Base-by-base conservation (phyloP, 768 basidiomycete genomes). In the Mycena leptocephala region DNA sequence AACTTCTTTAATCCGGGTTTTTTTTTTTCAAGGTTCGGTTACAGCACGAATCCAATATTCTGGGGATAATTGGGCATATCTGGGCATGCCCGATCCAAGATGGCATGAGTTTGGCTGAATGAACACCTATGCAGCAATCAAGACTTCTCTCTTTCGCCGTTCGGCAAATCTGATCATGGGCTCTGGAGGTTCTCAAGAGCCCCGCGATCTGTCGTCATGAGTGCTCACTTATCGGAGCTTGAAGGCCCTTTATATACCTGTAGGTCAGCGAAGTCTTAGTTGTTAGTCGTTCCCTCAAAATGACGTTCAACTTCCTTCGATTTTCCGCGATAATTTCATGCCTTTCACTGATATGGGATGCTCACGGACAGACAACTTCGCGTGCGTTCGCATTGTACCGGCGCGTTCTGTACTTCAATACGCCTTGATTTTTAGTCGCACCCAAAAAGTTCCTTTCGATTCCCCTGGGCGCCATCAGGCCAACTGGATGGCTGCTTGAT, bases 401-500 rank as follows among this genome's bases (percentile, higher is more conserved):
- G 35, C 41, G 1, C 48, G 5, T 22, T 35, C 6, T 30, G 20
- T 16, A 59, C 41, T 32, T n/a, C 11, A 30, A 35, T 26, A 16
- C 30, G 7, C 22, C 10, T 39, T 26, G 4, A 26, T 61, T n/a
- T 39, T n/a, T 51, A 89, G 88, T 89, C 72, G 86, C 87, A 18
- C 86, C 88, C 1, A 87, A 87, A 80, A 87, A 85, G 76, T 89
- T 82, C 75, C 76, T 86, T 24, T 84, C 86, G 20, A 62, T 89
- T 18, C 87, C 87, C 10, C 81, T 89, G 24, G 87, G 87, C 22
- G 80, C 82, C 39, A 78, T 89, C 10, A 82, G 79, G 70, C 87
- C 88, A 11, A 72, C 85, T 0, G 87, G 88, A 77, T 89, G 88
- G 88, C 80, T 89, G 33, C 79, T 84, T 81, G 86, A 88, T 75